phyloP scores from a whole-genome alignment of 768 basidiomycete genomes.

The Auricularia auricula-judae region DNA sequence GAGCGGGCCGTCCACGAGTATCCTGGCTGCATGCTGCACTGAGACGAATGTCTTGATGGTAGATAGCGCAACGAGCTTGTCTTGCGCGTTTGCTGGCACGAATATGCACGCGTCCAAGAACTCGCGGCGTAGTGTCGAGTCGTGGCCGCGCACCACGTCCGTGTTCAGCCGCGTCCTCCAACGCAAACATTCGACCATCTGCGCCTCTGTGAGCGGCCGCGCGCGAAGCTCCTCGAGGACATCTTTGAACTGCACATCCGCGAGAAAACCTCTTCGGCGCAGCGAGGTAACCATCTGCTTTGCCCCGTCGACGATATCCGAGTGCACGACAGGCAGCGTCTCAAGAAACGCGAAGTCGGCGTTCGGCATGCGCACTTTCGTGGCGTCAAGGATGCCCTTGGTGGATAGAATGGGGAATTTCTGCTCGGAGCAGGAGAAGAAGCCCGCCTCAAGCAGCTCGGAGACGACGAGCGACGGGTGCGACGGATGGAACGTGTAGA shows the following conservation, averaged over 20 bases:
- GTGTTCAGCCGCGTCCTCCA: conserved; percentile 34
- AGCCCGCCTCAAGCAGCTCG: conserved; percentile 55
- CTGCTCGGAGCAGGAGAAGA: conserved; percentile 53
- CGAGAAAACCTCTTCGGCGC: conserved; percentile 52
- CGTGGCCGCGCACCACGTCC: conserved; percentile 11
- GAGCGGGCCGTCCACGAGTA: conserved; percentile 63
- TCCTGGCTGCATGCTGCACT: conserved; percentile 37
- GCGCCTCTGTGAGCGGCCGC: conserved; percentile 56
- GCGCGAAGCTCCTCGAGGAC: conserved; percentile 66
- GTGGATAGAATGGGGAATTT: conserved; percentile 66
- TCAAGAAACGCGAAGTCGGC: conserved; percentile 68
- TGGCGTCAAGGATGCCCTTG: conserved; percentile 54
- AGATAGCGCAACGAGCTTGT: conserved; percentile 58
- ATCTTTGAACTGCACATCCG: conserved; percentile 68
- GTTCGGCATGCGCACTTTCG: conserved; percentile 65
- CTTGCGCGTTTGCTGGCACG: conserved; percentile 24
- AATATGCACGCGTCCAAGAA: conserved; percentile 67
- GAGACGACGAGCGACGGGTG: conserved; percentile 81
- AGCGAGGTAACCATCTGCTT: conserved; percentile 50
- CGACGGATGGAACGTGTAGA: conserved; percentile 83
- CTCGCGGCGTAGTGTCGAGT: conserved; percentile 32
- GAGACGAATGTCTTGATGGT: conserved; percentile 64
- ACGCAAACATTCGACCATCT: conserved; percentile 71
- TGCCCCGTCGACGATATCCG: conserved; percentile 44
- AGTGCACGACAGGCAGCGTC: conserved; percentile 62